A percentile compares a stretch with the other conserved stretches of the same genome.
Conservation (phyloP, 2,329 filamentous ascomycete genomes). For the Cytospora mali region DNA sequence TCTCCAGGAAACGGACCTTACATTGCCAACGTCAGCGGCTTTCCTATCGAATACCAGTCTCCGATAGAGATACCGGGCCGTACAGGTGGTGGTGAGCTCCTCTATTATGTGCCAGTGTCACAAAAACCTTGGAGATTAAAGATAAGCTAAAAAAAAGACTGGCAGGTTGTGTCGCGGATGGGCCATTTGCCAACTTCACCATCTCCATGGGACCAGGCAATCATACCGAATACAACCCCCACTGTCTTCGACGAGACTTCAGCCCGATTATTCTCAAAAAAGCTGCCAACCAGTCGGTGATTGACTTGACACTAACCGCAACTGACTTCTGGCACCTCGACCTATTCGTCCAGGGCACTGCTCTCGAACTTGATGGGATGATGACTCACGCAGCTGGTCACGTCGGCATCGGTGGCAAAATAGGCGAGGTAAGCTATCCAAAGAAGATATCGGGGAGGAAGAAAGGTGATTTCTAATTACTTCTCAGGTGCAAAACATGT, state of each 20-base stretch:
- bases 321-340: constrained; percentile 28
- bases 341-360: constrained; percentile 25
- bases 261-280: constrained; percentile 21
- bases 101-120: no score
- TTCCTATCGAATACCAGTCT: constrained; percentile 28
- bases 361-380: constrained; percentile 23
- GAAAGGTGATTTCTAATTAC: neutral
- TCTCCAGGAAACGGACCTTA: constrained; percentile 33
- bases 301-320: constrained; percentile 22
- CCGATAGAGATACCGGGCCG: constrained; percentile 30
- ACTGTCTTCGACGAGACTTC: no score
- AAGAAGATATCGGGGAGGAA: neutral
- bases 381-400: constrained; percentile 32
- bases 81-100: constrained; percentile 33
- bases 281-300: constrained; percentile 25
- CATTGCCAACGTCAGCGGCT: constrained; percentile 28
- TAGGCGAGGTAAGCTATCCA: constrained; percentile 31
- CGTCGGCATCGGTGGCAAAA: constrained; percentile 31
- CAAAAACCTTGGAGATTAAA: no score
- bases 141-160: no score
- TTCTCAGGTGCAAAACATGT: constrained; percentile 33
- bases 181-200: constrained; percentile 39
- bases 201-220: constrained; percentile 30
- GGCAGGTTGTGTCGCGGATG: constrained; percentile 36
- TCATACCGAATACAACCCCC: no score